These are phyloP conservation scores for Leucosporidium yakuticum DNA, from an alignment of 768 basidiomycete genomes.

Conservation along the genomic window DNA sequence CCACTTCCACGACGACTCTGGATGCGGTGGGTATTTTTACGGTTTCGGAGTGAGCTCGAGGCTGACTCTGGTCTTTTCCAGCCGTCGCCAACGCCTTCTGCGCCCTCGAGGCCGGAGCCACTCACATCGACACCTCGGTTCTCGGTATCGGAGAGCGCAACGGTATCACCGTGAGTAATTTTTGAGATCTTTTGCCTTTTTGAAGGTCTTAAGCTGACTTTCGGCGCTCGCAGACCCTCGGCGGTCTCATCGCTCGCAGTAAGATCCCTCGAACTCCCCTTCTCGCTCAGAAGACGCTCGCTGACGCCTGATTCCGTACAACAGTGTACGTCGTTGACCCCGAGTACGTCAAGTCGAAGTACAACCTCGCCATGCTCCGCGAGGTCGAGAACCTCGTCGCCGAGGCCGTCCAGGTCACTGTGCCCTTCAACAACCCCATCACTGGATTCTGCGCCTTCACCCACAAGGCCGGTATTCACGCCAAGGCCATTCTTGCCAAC, in stretches of 20 bases:
- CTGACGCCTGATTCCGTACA: neutral
- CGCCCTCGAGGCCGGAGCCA: conserved; percentile 96
- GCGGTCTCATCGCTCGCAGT: conserved; percentile 86
- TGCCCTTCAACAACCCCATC: conserved; percentile 85
- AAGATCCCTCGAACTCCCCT: conserved; percentile 6
- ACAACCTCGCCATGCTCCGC: conserved; percentile 92
- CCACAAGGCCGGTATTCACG: conserved; percentile 99
- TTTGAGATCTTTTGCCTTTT: neutral
- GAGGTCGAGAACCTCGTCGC: conserved; percentile 99
- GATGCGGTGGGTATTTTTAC: conserved; percentile 61
- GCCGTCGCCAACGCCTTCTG: conserved; percentile 98
- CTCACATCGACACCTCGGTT: conserved; percentile 96
- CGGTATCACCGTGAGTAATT: conserved; percentile 64
- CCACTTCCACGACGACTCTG: conserved; percentile 95
- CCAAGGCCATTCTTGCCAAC: conserved; percentile 99
- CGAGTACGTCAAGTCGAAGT: conserved; percentile 99
- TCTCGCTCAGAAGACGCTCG: neutral
- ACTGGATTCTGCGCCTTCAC: conserved; percentile 99
- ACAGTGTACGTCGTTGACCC: conserved; percentile 77
- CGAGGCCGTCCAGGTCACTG: conserved; percentile 94
- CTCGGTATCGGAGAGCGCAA: conserved; percentile 99
- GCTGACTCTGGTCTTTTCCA: conserved; percentile 38
- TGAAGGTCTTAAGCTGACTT: neutral
- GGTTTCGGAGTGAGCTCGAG: neutral
- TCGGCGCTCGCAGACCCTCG: conserved; percentile 56